phyloP scores from a whole-genome alignment of 805 yeast genomes.

The Lachancea meyersii region DNA sequence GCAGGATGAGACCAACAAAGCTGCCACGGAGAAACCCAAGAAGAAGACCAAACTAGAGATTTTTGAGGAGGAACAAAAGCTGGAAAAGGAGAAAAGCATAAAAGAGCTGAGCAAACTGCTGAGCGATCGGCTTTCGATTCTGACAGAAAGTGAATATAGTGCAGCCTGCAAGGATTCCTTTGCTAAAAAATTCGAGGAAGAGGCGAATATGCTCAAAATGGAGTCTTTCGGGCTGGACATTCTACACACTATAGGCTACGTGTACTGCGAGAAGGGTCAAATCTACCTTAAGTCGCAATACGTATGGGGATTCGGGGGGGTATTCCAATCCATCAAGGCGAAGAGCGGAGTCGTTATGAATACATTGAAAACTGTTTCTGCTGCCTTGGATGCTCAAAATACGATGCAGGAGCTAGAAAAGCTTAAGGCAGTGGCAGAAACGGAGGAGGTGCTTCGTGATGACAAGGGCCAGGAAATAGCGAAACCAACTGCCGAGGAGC shows the following conservation, averaged over 20 bases:
- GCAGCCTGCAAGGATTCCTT: slow-evolving; percentile 59
- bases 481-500: slow-evolving; percentile 54
- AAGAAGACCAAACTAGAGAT: slow-evolving; percentile 45
- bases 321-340: slow-evolving; percentile 64
- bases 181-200: slow-evolving; percentile 59
- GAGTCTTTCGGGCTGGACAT: slow-evolving; percentile 83
- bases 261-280: slow-evolving; percentile 58
- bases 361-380: slow-evolving; percentile 60
- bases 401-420: slow-evolving; percentile 69
- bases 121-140: slow-evolving; percentile 44
- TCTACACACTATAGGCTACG: slow-evolving; percentile 66
- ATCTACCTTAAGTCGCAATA: slow-evolving; percentile 61
- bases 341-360: slow-evolving; percentile 69
- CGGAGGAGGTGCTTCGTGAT: slow-evolving; percentile 38
- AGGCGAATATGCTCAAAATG: slow-evolving; percentile 76
- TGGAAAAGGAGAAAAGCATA: slow-evolving; percentile 60
- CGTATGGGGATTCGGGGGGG: slow-evolving; percentile 63
- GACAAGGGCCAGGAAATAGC: slow-evolving; percentile 47
- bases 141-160: slow-evolving; percentile 59
- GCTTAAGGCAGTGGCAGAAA: slow-evolving; percentile 49
- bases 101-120: slow-evolving; percentile 56
- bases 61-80: slow-evolving; percentile 70
- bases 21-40: slow-evolving; percentile 35
- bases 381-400: slow-evolving; percentile 73
- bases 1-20: slow-evolving; percentile 4